Conservation (phyloP, 257 asterid genomes). For the Salvia miltiorrhiza region DNA sequence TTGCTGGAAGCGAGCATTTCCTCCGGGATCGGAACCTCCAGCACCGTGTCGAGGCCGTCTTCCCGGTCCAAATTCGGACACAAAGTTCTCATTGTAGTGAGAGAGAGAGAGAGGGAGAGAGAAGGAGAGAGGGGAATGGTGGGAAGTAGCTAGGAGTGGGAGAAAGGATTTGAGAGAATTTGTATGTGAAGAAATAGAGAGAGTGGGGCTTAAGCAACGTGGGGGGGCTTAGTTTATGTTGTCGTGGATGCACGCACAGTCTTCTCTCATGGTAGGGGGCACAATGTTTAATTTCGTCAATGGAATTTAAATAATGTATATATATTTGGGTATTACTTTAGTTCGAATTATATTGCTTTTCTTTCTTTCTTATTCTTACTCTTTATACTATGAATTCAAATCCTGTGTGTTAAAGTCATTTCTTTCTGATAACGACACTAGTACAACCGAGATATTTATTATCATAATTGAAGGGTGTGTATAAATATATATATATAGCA, state of each 20-base stretch:
- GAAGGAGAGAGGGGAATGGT: not conserved
- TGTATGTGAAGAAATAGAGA: conserved; percentile 20
- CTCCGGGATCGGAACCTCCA: conserved; percentile 86
- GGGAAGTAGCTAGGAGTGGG: not conserved
- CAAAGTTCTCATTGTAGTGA: conserved; percentile 59
- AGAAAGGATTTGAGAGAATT: not conserved
- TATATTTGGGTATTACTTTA: conserved; percentile 2
- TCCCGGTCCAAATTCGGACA: conserved; percentile 72
- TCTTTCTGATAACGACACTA: not conserved
- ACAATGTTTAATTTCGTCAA: conserved; percentile 20
- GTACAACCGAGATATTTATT: not conserved
- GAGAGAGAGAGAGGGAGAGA: not conserved
- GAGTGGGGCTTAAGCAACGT: conserved; percentile 61
- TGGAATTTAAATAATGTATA: not conserved
- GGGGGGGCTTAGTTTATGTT: conserved; percentile 43
- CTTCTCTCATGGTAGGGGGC: conserved; percentile 1
- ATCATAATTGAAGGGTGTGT: not conserved
- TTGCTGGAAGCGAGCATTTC: conserved; percentile 47
- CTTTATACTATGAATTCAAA: not conserved
- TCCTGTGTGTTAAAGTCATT: not conserved
- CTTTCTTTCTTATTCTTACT: too few relatives aligned
- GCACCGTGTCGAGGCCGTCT: conserved; percentile 76
- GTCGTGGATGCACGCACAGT: conserved; percentile 81
- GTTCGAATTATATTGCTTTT: conserved; percentile 13
- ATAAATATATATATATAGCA: too few relatives aligned